phyloP scores from a whole-genome alignment of 2,329 filamentous ascomycete genomes.

The Aspergillus sp. region DNA sequence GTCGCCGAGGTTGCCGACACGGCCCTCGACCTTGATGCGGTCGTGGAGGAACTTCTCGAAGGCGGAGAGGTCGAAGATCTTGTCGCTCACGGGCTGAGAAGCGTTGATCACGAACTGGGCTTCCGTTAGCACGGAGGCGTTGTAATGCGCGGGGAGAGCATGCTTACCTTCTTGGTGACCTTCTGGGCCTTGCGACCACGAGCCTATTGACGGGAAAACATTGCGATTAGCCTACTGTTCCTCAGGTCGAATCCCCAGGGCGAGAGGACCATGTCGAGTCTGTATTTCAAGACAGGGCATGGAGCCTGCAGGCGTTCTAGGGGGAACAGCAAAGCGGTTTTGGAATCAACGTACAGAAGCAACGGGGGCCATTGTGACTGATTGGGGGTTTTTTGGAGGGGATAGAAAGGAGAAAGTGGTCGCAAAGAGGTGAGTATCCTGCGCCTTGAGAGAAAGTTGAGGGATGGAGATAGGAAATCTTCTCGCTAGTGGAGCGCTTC shows the following conservation, averaged over 20 bases:
- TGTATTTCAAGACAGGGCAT: slow-evolving; percentile 13
- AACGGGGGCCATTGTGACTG: slow-evolving; percentile 75
- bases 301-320: slow-evolving; percentile 33
- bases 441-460: slow-evolving; percentile 53
- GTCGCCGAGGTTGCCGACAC: slow-evolving; percentile 96
- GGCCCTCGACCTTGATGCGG: slow-evolving; percentile 99
- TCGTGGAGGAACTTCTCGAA: slow-evolving; percentile 99
- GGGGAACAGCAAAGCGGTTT: slow-evolving; percentile 92
- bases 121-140: slow-evolving; percentile 33
- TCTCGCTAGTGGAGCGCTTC: slow-evolving; percentile 25
- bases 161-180: slow-evolving; percentile 47
- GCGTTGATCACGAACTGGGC: slow-evolving; percentile 93
- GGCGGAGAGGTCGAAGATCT: slow-evolving; percentile 98
- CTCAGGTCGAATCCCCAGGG: slow-evolving; percentile 27
- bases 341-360: slow-evolving; percentile 72
- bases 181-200: slow-evolving; percentile 47
- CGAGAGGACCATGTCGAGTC: neutral
- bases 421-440: slow-evolving; percentile 92
- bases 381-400: slow-evolving; percentile 26
- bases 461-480: slow-evolving; percentile 21
- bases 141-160: no score
- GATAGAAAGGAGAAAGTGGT: slow-evolving; percentile 34
- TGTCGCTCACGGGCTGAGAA: slow-evolving; percentile 95
- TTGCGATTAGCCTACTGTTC: slow-evolving; percentile 93
- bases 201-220: slow-evolving; percentile 48